Evolutionary conservation across 768 basidiomycete genomes (phyloP).

Genomic region (Suillus decipiens): DNA sequence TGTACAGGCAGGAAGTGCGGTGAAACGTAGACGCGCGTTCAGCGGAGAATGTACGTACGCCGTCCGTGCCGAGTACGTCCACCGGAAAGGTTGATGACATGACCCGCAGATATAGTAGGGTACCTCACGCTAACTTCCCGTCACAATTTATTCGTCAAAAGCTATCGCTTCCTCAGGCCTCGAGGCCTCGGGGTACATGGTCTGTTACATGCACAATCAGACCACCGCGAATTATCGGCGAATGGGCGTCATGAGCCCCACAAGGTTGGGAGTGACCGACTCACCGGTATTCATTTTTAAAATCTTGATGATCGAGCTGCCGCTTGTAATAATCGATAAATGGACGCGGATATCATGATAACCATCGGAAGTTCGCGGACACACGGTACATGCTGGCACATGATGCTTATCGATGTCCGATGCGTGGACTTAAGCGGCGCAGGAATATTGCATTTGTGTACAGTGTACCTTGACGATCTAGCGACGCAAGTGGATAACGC

Average conservation of each 20-base stretch:
- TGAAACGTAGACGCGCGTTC: neutral
- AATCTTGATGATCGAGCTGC: neutral
- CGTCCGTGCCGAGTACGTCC: neutral
- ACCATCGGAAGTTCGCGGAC: neutral
- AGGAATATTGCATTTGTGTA: neutral
- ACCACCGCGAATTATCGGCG: neutral
- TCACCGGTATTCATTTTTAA: neutral
- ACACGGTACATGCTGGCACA: neutral
- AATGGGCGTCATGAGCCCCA: neutral
- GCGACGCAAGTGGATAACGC: neutral
- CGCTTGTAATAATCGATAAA: neutral
- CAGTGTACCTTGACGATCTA: neutral
- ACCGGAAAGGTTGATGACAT: neutral
- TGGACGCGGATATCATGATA: neutral
- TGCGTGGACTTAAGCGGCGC: slow-evolving; percentile 3
- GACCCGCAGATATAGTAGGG: neutral
- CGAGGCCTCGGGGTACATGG: neutral
- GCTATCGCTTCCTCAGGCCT: neutral
- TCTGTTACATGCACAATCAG: neutral
- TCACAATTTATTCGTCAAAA: neutral
- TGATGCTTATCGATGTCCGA: neutral
- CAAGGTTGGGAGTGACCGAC: neutral
- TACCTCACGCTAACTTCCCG: neutral
- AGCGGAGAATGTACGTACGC: neutral
- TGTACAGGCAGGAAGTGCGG: neutral